phyloP scores from a whole-genome alignment of 257 asterid species.

The Gentiana dahurica region DNA sequence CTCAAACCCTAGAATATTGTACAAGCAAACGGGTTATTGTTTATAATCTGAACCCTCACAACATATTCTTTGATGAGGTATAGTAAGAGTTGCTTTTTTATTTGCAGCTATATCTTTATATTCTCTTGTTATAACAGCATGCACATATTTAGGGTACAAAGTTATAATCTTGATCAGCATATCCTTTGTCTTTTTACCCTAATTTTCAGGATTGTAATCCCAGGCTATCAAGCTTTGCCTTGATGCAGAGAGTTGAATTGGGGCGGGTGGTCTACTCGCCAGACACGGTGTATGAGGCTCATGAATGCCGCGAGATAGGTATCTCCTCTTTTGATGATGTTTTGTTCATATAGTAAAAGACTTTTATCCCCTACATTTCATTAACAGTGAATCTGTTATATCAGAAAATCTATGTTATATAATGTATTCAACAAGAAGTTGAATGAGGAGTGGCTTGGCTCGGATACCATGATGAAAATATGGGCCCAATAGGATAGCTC shows the following conservation, averaged over 20 bases:
- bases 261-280: constrained; percentile 48
- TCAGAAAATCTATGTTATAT: neutral
- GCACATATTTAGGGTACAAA: neutral
- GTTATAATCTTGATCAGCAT: neutral
- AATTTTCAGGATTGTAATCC: constrained; percentile 39
- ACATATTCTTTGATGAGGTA: constrained; percentile 72
- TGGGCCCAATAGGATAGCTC: too few relatives aligned
- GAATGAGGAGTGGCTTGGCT: too few relatives aligned
- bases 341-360: too few relatives aligned
- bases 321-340: neutral
- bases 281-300: constrained; percentile 50
- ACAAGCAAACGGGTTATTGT: constrained; percentile 70
- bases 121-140: neutral
- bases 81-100: constrained; percentile 18
- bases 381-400: too few relatives aligned
- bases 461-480: too few relatives aligned
- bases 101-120: neutral
- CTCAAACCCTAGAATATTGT: constrained; percentile 81
- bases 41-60: constrained; percentile 87
- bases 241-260: constrained; percentile 51
- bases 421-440: too few relatives aligned
- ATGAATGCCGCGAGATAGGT: constrained; percentile 51
- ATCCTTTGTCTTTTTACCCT: neutral
- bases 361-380: too few relatives aligned
- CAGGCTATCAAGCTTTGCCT: constrained; percentile 50